Evolutionary conservation across 2,329 filamentous ascomycete species (phyloP).

Genomic region (Arthroderma uncinatum): DNA sequence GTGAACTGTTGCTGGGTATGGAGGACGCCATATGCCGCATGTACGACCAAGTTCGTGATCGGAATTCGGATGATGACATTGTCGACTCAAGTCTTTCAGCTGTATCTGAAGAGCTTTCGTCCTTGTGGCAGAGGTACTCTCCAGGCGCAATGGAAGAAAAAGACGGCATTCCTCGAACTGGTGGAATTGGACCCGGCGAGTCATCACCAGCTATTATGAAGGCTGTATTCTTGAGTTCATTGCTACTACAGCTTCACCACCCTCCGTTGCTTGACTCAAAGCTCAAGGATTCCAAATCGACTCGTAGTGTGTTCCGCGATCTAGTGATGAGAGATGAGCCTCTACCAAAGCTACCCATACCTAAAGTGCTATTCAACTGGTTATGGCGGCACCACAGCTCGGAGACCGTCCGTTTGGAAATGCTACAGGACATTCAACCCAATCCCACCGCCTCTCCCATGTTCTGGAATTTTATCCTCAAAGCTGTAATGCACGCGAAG

Average conservation of each 20-base stretch:
- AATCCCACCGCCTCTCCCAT: slow-evolving; percentile 64
- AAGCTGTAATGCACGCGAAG: slow-evolving; percentile 62
- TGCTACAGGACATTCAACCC: slow-evolving; percentile 53
- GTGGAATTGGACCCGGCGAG: slow-evolving; percentile 55
- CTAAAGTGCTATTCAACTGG: slow-evolving; percentile 75
- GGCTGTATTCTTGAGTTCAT: slow-evolving; percentile 64
- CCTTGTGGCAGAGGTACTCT: slow-evolving; percentile 25
- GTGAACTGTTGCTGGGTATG: slow-evolving; percentile 61
- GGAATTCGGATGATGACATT: slow-evolving; percentile 24
- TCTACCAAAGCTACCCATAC: slow-evolving; percentile 43
- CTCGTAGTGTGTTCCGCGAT: slow-evolving; percentile 20
- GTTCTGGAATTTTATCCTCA: slow-evolving; percentile 80
- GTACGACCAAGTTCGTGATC: slow-evolving; percentile 40
- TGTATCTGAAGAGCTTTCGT: slow-evolving; percentile 26
- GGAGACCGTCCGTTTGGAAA: slow-evolving; percentile 54
- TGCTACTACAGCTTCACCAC: slow-evolving; percentile 72
- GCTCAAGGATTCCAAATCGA: slow-evolving; percentile 17
- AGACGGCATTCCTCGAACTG: slow-evolving; percentile 31
- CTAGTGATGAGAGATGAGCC: slow-evolving; percentile 22
- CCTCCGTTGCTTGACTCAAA: slow-evolving; percentile 36
- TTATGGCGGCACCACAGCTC: slow-evolving; percentile 63
- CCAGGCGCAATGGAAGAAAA: slow-evolving; percentile 34
- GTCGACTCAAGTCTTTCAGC: slow-evolving; percentile 26
- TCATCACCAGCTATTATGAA: slow-evolving; percentile 57
- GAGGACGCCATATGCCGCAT: slow-evolving; percentile 58